Percentiles rank a stretch among this genome's conserved stretches.
These are phyloP conservation scores for Aspergillus pseudoviridinutans DNA, from an alignment of 2,329 filamentous ascomycete genomes.

Conservation along the genomic window DNA sequence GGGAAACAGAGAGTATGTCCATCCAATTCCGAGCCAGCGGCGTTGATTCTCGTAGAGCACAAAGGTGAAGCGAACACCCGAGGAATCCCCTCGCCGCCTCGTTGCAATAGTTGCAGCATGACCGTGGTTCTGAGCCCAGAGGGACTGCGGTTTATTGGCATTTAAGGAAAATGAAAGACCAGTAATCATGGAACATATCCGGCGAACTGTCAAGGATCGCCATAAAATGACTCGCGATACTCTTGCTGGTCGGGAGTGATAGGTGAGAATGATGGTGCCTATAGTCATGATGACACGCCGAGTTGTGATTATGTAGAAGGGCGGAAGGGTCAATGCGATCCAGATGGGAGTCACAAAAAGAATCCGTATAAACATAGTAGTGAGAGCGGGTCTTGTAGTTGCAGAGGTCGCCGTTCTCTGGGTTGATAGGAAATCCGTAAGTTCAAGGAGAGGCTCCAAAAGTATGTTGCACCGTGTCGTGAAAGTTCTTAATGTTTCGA, in stretches of 20 bases:
- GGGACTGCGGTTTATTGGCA: conserved; percentile 18
- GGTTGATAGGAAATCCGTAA: conserved; percentile 91
- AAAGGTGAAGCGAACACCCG: conserved; percentile 92
- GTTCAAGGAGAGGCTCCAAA: conserved; percentile 77
- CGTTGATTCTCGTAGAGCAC: conserved; percentile 95
- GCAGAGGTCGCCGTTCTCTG: conserved; percentile 87
- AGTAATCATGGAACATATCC: conserved; percentile 67
- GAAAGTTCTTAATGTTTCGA: conserved; percentile 86
- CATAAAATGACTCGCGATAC: conserved; percentile 85
- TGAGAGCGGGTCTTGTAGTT: conserved; percentile 84
- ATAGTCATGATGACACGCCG: conserved; percentile 76
- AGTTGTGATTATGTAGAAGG: conserved; percentile 79
- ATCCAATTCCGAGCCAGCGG: conserved; percentile 89
- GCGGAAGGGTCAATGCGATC: conserved; percentile 77
- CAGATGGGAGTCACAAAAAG: conserved; percentile 84
- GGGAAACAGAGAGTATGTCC: conserved; percentile 86
- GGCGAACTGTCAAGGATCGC: conserved; percentile 74
- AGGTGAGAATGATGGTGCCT: conserved; percentile 84
- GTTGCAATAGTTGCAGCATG: conserved; percentile 47
- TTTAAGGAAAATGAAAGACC: conserved; percentile 64
- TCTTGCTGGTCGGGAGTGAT: conserved; percentile 83
- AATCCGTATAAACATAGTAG: conserved; percentile 82
- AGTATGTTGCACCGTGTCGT: conserved; percentile 89
- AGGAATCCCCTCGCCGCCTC: conserved; percentile 47
- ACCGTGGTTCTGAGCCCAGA: conserved; percentile 41